phyloP scores from a whole-genome alignment of 2,329 filamentous ascomycete species.

The Dothideomycetidae sp. region DNA sequence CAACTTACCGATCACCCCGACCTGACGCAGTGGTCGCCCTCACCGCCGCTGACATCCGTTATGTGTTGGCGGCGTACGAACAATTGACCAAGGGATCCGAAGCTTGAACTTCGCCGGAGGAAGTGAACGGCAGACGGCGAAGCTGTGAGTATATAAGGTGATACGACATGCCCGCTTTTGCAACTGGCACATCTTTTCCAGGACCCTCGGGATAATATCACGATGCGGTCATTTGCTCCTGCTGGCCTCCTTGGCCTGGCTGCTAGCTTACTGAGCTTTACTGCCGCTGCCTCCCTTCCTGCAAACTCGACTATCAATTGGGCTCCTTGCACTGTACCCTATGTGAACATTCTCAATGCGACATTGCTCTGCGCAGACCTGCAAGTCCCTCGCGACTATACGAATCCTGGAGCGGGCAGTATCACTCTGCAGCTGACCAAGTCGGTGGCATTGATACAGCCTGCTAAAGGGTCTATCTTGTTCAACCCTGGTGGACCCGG shows the following conservation, averaged over 20 bases:
- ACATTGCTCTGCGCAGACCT: conserved; percentile 2
- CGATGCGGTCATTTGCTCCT: background rate
- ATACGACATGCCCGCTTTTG: too few species aligned
- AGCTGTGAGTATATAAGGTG: too few species aligned
- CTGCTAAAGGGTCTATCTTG: conserved; percentile 14
- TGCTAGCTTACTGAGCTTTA: background rate
- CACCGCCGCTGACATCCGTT: too few species aligned
- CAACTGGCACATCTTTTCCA: too few species aligned
- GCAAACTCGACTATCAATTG: background rate
- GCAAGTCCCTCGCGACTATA: conserved; percentile 11
- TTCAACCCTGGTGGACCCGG: conserved; percentile 18
- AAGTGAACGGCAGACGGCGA: too few species aligned
- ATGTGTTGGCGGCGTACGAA: too few species aligned
- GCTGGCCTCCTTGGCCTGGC: background rate
- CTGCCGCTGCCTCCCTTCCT: too few species aligned
- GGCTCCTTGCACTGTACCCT: background rate
- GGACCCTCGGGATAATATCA: too few species aligned
- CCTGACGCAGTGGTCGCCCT: too few species aligned
- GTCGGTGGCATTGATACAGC: conserved; percentile 13
- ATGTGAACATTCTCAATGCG: background rate
- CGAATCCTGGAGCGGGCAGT: conserved; percentile 5
- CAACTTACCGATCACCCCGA: too few species aligned
- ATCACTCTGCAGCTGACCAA: conserved; percentile 13
- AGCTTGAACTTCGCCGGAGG: too few species aligned
- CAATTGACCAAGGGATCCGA: too few species aligned